These are phyloP conservation scores for Dactylorhiza incarnata DNA, from an alignment of 106 monocot species.

Conservation along the genomic window DNA sequence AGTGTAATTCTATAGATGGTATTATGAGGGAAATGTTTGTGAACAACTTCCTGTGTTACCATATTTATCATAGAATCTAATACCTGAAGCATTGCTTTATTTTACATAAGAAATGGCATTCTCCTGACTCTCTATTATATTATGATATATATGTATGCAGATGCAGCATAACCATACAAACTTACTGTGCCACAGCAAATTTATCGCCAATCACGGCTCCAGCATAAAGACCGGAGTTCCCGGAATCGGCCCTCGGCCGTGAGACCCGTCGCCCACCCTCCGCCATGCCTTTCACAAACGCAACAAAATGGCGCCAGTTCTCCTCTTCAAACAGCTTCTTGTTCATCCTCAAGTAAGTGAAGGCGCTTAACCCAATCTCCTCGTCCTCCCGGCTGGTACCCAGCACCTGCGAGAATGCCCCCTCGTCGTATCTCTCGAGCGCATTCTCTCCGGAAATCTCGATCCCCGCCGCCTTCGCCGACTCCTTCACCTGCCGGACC, in stretches of 20 bases:
- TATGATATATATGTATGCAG: not conserved
- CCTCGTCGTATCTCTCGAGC: conserved; percentile 60
- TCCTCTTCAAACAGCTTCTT: conserved; percentile 57
- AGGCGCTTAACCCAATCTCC: conserved; percentile 35
- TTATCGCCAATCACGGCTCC: conserved; percentile 14
- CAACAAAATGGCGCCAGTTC: conserved; percentile 47
- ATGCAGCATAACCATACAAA: not conserved
- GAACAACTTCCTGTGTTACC: no score
- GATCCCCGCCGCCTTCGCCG: conserved; percentile 23
- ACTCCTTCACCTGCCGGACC: conserved; percentile 49
- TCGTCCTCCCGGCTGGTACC: conserved; percentile 22
- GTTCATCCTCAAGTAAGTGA: conserved; percentile 80
- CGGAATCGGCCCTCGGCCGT: conserved; percentile 7
- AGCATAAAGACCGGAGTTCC: conserved; percentile 21
- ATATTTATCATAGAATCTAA: no score
- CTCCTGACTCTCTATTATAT: not conserved
- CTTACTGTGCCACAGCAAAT: conserved; percentile 12
- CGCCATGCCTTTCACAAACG: conserved; percentile 34
- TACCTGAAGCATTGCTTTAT: no score
- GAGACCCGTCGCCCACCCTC: conserved; percentile 19
- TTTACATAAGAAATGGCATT: not conserved
- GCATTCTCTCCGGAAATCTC: conserved; percentile 84
- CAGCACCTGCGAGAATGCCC: conserved; percentile 50
- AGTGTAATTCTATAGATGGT: no score
- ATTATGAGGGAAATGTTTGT: no score